Base-by-base conservation (phyloP, 805 yeast genomes). In the Teunomyces panamensis region DNA sequence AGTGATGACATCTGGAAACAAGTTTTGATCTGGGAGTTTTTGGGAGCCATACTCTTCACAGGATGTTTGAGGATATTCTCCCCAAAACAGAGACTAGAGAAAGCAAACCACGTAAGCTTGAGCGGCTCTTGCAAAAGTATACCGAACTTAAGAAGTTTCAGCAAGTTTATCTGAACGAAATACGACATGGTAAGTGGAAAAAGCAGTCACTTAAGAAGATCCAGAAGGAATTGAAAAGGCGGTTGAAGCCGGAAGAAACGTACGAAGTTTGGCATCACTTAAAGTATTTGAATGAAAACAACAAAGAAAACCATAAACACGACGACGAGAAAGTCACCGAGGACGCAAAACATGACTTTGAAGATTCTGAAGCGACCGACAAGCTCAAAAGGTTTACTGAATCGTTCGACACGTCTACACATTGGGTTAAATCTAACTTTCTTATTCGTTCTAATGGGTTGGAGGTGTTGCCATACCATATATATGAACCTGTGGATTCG, bases 251-350 rank as follows among this genome's bases (percentile, higher is more conserved):
- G 3, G 69, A 66, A 47, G 73, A 67, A 29, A 58, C 70, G 0
- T 69, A 49, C 44, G 73, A 69, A 46, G 42, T 60, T 16, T 69
- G 73, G 73, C 63, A 68, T 43, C 49, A 56, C n/a, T 37, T 45
- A 9, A 39, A 47, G 3, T 47, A 59, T 35, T 36, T 57, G 34
- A 56, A 58, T 46, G 44, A 45, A 10, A 53, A 52, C 41, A 10
- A 16, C 26, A 35, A 39, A 26, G 44, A 42, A 5, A 41, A 42
- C 11, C 29, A 41, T 32, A 43, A 26, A 5, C 30, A 28, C 20
- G 35, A 33, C n/a, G 41, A 30, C 8, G 51, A 49, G 1, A 50
- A 46, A 3, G 49, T 29, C 3, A 46, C 43, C n/a, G 39, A 33
- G 4, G 51, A 44, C 24, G 29, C 11, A 9, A 47, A 45, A 17